Percentiles rank a stretch among this genome's conserved stretches.
Evolutionary conservation across 1,139 yeast genomes (phyloP).

Genomic region (Debaryomycetaceae sp.): DNA sequence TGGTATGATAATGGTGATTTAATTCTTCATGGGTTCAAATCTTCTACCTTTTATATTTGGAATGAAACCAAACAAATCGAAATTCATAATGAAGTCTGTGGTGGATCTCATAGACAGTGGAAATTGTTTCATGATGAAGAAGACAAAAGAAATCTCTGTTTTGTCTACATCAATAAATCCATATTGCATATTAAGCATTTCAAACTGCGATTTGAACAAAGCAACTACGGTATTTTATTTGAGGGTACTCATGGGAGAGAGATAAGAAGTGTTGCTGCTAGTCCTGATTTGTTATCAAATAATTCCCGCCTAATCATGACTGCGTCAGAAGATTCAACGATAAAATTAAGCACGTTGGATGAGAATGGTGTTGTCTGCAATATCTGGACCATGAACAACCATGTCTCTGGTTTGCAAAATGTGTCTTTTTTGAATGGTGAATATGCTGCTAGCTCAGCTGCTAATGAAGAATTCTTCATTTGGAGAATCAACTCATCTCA

Average conservation of each 20-base stretch:
- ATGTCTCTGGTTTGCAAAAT: constrained; percentile 84
- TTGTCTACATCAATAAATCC: constrained; percentile 60
- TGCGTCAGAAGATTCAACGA: constrained; percentile 87
- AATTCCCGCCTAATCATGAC: constrained; percentile 50
- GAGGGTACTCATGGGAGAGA: constrained; percentile 91
- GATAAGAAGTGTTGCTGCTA: constrained; percentile 62
- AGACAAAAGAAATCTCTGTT: constrained; percentile 16
- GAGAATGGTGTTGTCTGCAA: constrained; percentile 40
- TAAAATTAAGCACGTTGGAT: constrained; percentile 53
- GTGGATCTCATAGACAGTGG: constrained; percentile 92
- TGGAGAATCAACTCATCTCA: constrained; percentile 56
- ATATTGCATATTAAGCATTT: constrained; percentile 28
- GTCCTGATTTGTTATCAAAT: constrained; percentile 18
- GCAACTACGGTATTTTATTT: constrained; percentile 26
- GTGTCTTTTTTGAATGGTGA: constrained; percentile 57
- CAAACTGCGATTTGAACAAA: constrained; percentile 16
- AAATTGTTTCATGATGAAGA: constrained; percentile 28
- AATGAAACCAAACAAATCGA: constrained; percentile 79
- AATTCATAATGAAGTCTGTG: constrained; percentile 70
- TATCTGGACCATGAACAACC: constrained; percentile 69
- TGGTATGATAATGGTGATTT: constrained; percentile 46
- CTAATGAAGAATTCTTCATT: constrained; percentile 80
- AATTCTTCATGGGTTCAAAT: constrained; percentile 76
- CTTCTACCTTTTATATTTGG: constrained; percentile 75
- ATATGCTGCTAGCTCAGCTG: constrained; percentile 63